These are phyloP conservation scores for Talaromyces piceae DNA, from an alignment of 2,329 filamentous ascomycete species.

Conservation along the genomic window DNA sequence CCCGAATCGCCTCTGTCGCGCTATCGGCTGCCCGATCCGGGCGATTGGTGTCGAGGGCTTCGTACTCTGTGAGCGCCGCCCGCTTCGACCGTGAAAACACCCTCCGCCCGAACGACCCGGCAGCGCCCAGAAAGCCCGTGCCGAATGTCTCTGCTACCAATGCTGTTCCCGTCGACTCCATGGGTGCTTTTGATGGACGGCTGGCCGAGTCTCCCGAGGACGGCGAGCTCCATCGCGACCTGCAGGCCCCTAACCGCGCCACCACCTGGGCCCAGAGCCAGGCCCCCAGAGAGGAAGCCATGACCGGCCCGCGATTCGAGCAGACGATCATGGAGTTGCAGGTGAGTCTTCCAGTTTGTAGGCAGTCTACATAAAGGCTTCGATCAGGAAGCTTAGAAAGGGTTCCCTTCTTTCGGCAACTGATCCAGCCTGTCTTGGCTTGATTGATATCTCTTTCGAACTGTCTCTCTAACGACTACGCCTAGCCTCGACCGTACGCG, in stretches of 20 bases:
- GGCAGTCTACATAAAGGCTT: no score
- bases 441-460: not conserved
- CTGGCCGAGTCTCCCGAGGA: slow-evolving; percentile 49
- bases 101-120: slow-evolving; percentile 50
- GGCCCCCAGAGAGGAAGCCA: slow-evolving; percentile 69
- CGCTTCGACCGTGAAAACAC: slow-evolving; percentile 31
- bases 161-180: slow-evolving; percentile 45
- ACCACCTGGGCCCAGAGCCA: slow-evolving; percentile 81
- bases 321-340: slow-evolving; percentile 90
- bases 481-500: slow-evolving; percentile 75
- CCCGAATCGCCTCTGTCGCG: slow-evolving; percentile 35
- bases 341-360: slow-evolving; percentile 48
- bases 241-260: slow-evolving; percentile 81
- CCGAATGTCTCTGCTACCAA: slow-evolving; percentile 56
- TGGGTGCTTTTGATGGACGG: slow-evolving; percentile 37
- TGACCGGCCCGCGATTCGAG: slow-evolving; percentile 92
- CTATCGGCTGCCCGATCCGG: slow-evolving; percentile 28
- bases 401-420: not conserved
- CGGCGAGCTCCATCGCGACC: slow-evolving; percentile 50
- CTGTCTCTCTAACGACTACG: not conserved
- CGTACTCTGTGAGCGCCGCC: slow-evolving; percentile 39
- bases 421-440: not conserved
- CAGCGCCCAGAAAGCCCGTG: slow-evolving; percentile 40
- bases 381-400: not conserved
- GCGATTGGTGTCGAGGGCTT: slow-evolving; percentile 17